These are phyloP conservation scores for Tolypocladium amazonense DNA, from an alignment of 2,329 filamentous ascomycete genomes.

Conservation along the genomic window DNA sequence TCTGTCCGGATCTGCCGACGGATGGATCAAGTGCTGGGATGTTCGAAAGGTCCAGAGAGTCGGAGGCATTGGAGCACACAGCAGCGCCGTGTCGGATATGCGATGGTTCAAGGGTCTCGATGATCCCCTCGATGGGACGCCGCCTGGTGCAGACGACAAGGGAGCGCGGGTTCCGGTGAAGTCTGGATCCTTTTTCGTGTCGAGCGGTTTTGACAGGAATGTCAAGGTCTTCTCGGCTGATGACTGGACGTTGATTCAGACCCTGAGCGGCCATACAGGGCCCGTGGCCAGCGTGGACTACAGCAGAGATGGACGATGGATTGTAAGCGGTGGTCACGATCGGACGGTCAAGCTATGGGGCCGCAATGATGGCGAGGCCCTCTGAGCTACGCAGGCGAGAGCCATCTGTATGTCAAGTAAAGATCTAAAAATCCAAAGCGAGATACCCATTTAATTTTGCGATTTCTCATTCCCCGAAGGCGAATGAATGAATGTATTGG, in stretches of 20 bases:
- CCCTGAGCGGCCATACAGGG: conserved; percentile 79
- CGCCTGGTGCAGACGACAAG: conserved; percentile 52
- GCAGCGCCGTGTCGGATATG: conserved; percentile 82
- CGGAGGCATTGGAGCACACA: conserved; percentile 83
- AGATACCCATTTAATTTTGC: neutral
- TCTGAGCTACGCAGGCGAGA: conserved; percentile 19
- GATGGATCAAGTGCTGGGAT: conserved; percentile 98
- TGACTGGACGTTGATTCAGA: conserved; percentile 87
- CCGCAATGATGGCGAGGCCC: conserved; percentile 58
- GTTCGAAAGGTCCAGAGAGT: conserved; percentile 76
- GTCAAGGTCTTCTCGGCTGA: conserved; percentile 95
- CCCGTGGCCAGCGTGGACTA: conserved; percentile 89
- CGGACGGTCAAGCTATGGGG: conserved; percentile 95
- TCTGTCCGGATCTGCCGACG: conserved; percentile 84
- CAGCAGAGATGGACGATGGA: conserved; percentile 77
- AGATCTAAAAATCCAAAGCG: neutral
- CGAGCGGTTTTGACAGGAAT: conserved; percentile 84
- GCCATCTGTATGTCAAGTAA: neutral
- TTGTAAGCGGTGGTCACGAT: conserved; percentile 89
- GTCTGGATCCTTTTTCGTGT: conserved; percentile 84
- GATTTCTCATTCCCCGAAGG: neutral
- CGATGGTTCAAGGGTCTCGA: conserved; percentile 88
- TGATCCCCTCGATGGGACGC: conserved; percentile 52
- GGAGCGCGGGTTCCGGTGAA: conserved; percentile 66
- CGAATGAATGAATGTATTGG: neutral